These are phyloP conservation scores for Aspergillus felis DNA, from an alignment of 2,329 filamentous ascomycete species.

Conservation along the genomic window DNA sequence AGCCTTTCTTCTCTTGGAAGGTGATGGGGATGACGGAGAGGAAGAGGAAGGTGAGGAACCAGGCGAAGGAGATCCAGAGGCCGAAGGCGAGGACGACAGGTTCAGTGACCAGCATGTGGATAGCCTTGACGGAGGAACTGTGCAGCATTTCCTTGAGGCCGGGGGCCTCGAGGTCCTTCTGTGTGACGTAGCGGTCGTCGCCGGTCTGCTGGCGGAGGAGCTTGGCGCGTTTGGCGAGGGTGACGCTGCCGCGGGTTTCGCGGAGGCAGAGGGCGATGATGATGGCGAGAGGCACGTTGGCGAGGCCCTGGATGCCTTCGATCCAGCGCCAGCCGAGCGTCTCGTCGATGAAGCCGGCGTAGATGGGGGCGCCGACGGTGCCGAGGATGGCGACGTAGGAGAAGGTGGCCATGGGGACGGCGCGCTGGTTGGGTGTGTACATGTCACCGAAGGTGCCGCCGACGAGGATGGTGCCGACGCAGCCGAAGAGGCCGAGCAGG, in stretches of 20 bases:
- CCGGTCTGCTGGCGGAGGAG: constrained; percentile 45
- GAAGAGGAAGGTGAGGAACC: constrained; percentile 54
- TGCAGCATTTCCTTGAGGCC: constrained; percentile 40
- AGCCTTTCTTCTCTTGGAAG: constrained; percentile 50
- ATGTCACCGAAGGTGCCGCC: constrained; percentile 50
- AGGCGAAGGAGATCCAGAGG: constrained; percentile 51
- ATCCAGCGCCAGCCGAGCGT: constrained; percentile 53
- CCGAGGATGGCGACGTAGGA: constrained; percentile 50
- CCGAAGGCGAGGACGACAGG: constrained; percentile 50
- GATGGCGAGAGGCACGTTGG: constrained; percentile 48
- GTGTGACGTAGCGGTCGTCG: constrained; percentile 48
- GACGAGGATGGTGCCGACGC: constrained; percentile 49
- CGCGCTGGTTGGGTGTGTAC: constrained; percentile 45
- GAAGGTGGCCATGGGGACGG: constrained; percentile 48
- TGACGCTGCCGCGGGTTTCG: constrained; percentile 47
- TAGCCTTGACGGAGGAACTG: constrained; percentile 50
- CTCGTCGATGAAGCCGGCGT: constrained; percentile 53
- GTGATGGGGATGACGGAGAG: constrained; percentile 50
- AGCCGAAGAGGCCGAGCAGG: constrained; percentile 48
- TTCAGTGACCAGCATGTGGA: constrained; percentile 48
- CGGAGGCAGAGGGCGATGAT: constrained; percentile 43
- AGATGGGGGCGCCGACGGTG: constrained; percentile 52
- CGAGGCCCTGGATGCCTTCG: constrained; percentile 50
- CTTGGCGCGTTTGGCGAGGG: constrained; percentile 49
- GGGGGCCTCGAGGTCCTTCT: constrained; percentile 51